Conservation (phyloP, 441 rosid genomes). For the Corymbia calophylla region DNA sequence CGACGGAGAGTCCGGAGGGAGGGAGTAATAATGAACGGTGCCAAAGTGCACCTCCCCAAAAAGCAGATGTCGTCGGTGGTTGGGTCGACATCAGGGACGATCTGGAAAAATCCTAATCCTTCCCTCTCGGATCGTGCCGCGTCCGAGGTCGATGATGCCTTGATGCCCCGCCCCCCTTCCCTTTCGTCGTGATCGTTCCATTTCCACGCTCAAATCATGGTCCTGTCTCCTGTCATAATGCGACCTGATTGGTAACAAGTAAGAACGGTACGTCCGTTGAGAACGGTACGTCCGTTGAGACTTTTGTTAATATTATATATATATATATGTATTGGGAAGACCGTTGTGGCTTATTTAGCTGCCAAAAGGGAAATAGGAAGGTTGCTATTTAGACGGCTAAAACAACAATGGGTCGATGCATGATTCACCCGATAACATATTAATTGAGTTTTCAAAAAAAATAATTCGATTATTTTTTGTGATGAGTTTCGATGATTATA, state of each 20-base stretch:
- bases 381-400: rapidly evolving
- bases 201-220: not conserved
- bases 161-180: not conserved
- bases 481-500: not conserved
- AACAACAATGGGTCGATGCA: not conserved
- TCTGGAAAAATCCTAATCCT: not conserved
- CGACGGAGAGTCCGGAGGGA: not conserved
- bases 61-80: not conserved
- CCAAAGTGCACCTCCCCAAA: not conserved
- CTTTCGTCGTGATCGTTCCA: not conserved
- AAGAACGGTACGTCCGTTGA: not conserved
- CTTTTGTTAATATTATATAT: not conserved
- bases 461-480: not conserved
- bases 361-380: not conserved
- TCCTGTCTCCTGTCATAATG: too few relatives aligned
- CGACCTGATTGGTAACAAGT: rapidly evolving
- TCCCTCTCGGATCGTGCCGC: not conserved
- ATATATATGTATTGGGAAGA: not conserved
- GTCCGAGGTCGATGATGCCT: not conserved
- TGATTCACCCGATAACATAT: not conserved
- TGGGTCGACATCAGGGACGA: not conserved
- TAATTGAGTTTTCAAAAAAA: not conserved
- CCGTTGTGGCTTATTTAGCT: not conserved
- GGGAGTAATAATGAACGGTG: not conserved
- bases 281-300: not conserved